Conservation (phyloP, 306 rosid species). For the Prunus padus region DNA sequence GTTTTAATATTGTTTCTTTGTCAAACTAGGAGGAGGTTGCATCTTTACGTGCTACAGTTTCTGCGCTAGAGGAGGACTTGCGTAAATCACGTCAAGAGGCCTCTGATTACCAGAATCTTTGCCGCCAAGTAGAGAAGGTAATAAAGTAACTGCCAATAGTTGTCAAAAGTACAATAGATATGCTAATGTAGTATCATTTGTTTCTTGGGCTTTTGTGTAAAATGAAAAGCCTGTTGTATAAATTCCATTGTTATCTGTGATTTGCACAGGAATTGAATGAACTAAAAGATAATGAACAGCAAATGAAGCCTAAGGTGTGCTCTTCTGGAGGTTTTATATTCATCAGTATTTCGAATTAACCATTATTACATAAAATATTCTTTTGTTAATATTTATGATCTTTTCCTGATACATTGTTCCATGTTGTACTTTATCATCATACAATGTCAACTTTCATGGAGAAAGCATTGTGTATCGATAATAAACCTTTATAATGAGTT, state of each 20-base stretch:
- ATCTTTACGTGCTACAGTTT: conserved; percentile 65
- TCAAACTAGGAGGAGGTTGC: conserved; percentile 70
- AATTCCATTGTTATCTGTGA: conserved; percentile 29
- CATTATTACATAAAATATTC: background rate
- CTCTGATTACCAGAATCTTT: conserved; percentile 54
- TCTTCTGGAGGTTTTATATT: conserved; percentile 16
- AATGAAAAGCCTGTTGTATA: conserved; percentile 3
- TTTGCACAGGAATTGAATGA: conserved; percentile 80
- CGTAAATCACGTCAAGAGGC: conserved; percentile 72
- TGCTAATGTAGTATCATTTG: background rate
- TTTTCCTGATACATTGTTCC: background rate
- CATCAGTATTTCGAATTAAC: conserved; percentile 16
- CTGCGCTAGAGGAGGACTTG: conserved; percentile 76
- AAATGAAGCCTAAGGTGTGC: conserved; percentile 87
- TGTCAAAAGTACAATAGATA: conserved; percentile 5
- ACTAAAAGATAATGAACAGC: conserved; percentile 73
- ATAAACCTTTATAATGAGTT: background rate
- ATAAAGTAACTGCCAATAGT: background rate
- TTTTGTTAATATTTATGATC: background rate
- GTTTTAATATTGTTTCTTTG: conserved; percentile 13
- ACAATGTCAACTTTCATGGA: conserved; percentile 2
- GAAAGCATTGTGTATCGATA: background rate
- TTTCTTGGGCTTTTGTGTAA: background rate
- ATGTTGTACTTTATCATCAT: background rate
- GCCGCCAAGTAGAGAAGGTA: conserved; percentile 76